Evolutionary conservation across 192 early-diverging fungal species (phyloP), one percentile per base, ranked within the genome.

Genomic region (Coemansia sp.): DNA sequence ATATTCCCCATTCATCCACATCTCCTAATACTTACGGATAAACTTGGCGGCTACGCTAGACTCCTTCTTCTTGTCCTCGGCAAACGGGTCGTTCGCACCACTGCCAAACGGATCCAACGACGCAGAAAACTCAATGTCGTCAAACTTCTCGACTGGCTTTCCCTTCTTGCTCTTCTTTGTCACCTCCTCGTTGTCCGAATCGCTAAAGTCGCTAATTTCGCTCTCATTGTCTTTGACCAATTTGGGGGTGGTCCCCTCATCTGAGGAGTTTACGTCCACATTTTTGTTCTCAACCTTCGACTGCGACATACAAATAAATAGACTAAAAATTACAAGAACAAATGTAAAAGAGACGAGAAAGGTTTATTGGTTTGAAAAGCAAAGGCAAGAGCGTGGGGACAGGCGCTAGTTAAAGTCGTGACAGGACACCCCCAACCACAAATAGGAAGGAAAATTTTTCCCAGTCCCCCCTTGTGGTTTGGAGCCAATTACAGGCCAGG

Each of bases 61-160:
- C 47, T 84, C 75, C 62, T 81, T 74, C 42, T 81, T 74, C 42
- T 76, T 80, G 44, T 83, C 81, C 58, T 80, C 81, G 7, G 53
- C 63, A 56, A 72, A 64, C 61, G 80, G 67, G 65, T 76, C 74
- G 46, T 63, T 64, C 49, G 79, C 70, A 58, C 75, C 84, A 42
- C 40, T 42, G 40, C 40, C 40, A 66, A 85, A 65, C 36, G 64
- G 64, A 52, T 56, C 70, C 48, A 18, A 38, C 42, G 67, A 67
- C 25, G 34, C 54, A 1, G 40, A 61, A 5, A 36, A 48, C 49
- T 63, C 67, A n/a, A 38, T 61, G 3, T 38, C 51, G 28, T 63
- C 61, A 25, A 63, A 40, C 10, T 21, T 50, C n/a, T 55, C 61
- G 7, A 51, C 50, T 12, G 38, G 42, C 51, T 66, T 66, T 20